phyloP scores from a whole-genome alignment of 1,284 basidiomycete species.

The Cerioporus squamosus region DNA sequence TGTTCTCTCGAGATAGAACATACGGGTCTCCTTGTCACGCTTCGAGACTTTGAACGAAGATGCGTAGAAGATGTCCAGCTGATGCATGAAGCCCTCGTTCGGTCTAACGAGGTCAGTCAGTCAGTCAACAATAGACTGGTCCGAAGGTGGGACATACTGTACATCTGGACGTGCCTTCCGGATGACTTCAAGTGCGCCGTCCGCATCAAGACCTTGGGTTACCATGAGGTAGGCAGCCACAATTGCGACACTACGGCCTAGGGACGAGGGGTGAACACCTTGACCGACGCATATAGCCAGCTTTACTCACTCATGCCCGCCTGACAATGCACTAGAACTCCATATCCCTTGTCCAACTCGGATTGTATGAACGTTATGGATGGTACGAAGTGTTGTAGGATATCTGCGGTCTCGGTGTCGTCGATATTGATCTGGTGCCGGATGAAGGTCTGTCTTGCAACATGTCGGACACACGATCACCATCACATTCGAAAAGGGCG shows the following conservation, averaged over 20 bases:
- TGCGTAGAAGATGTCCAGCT: slow-evolving; percentile 78
- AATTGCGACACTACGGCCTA: slow-evolving; percentile 82
- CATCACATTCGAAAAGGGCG: slow-evolving; percentile 15
- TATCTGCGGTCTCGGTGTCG: slow-evolving; percentile 72
- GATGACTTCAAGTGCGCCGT: slow-evolving; percentile 73
- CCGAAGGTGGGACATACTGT: slow-evolving; percentile 53
- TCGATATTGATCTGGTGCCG: slow-evolving; percentile 74
- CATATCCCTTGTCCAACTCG: slow-evolving; percentile 73
- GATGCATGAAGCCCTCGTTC: slow-evolving; percentile 77
- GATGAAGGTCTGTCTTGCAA: slow-evolving; percentile 60
- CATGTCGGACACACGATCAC: slow-evolving; percentile 11
- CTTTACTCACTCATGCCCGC: slow-evolving; percentile 79
- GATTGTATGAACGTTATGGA: slow-evolving; percentile 82
- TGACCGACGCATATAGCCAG: too few relatives aligned
- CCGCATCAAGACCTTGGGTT: slow-evolving; percentile 61
- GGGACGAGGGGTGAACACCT: background rate
- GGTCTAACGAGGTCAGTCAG: slow-evolving; percentile 52
- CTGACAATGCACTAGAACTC: slow-evolving; percentile 86
- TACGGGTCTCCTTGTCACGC: slow-evolving; percentile 71
- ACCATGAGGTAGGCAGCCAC: slow-evolving; percentile 88
- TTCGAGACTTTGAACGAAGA: slow-evolving; percentile 73
- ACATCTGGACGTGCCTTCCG: slow-evolving; percentile 64
- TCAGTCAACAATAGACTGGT: background rate
- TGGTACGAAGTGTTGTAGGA: slow-evolving; percentile 76
- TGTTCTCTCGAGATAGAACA: slow-evolving; percentile 82